A percentile compares a stretch with the other conserved stretches of the same genome.
Evolutionary conservation across 345 rosid species (phyloP).

Genomic region (Erysimum cheiranthoides): DNA sequence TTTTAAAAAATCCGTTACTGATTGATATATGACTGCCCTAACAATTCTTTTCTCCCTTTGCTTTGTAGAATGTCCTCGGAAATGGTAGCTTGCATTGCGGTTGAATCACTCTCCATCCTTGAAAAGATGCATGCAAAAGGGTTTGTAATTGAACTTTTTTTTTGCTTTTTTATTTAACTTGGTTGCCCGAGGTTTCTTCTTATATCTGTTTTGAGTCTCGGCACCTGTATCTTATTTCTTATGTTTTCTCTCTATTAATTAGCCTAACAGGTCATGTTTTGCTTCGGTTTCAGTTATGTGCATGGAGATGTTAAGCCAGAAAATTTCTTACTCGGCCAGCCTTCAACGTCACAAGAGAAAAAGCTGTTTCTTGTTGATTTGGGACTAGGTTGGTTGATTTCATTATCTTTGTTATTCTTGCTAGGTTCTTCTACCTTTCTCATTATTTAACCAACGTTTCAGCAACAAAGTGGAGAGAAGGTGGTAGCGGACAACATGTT

Average conservation of each 20-base stretch:
- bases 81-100: slow-evolving; percentile 98
- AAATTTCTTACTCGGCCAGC: slow-evolving; percentile 93
- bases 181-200: slow-evolving; percentile 16
- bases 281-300: slow-evolving; percentile 70
- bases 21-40: slow-evolving; percentile 13
- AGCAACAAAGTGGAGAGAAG: slow-evolving; percentile 97
- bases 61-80: slow-evolving; percentile 83
- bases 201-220: slow-evolving; percentile 19
- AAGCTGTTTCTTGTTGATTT: slow-evolving; percentile 91
- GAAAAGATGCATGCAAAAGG: slow-evolving; percentile 95
- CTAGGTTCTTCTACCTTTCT: slow-evolving; percentile 26
- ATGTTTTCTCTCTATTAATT: slow-evolving; percentile 24
- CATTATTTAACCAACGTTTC: slow-evolving; percentile 37
- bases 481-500: slow-evolving; percentile 77
- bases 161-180: background rate
- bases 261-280: slow-evolving; percentile 25
- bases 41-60: slow-evolving; percentile 18
- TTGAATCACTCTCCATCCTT: slow-evolving; percentile 88
- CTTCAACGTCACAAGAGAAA: slow-evolving; percentile 84
- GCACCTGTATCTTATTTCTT: background rate
- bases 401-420: slow-evolving; percentile 29
- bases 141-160: slow-evolving; percentile 52
- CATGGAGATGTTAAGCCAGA: slow-evolving; percentile 99
- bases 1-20: slow-evolving; percentile 1
- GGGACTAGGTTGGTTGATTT: slow-evolving; percentile 67